Conservation (phyloP, 495 filamentous ascomycete species). For the Usnea hakonensis region DNA sequence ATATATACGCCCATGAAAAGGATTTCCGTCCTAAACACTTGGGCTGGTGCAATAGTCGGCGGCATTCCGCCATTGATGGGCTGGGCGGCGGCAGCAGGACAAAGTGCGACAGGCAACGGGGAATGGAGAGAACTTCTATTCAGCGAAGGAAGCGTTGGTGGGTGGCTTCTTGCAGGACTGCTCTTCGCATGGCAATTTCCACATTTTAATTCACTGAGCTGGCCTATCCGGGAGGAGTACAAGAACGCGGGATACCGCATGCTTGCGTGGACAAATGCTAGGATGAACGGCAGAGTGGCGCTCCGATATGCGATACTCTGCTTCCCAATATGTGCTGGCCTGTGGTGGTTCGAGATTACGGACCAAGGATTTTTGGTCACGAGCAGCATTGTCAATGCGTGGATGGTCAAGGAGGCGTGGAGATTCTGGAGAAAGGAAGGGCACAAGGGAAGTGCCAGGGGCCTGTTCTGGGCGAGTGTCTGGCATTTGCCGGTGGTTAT, state of each 20-base stretch:
- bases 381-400: slow-evolving; percentile 74
- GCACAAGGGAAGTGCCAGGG: slow-evolving; percentile 69
- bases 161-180: slow-evolving; percentile 79
- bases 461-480: slow-evolving; percentile 93
- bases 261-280: slow-evolving; percentile 83
- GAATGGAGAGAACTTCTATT: slow-evolving; percentile 75
- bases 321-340: slow-evolving; percentile 75
- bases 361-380: slow-evolving; percentile 78
- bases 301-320: slow-evolving; percentile 80
- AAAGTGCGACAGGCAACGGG: slow-evolving; percentile 66
- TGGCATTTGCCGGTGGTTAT: slow-evolving; percentile 92
- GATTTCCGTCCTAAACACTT: slow-evolving; percentile 81
- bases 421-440: slow-evolving; percentile 75
- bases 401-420: slow-evolving; percentile 76
- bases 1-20: slow-evolving; percentile 90
- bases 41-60: slow-evolving; percentile 88
- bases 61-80: slow-evolving; percentile 96
- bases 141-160: slow-evolving; percentile 62
- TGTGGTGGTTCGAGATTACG: slow-evolving; percentile 78
- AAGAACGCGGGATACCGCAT: slow-evolving; percentile 80
- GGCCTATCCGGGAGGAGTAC: slow-evolving; percentile 84
- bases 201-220: slow-evolving; percentile 90
- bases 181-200: slow-evolving; percentile 97
- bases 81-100: slow-evolving; percentile 88
- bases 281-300: slow-evolving; percentile 74